Conservation (phyloP, 768 basidiomycete genomes). For the Podaxis sp. region DNA sequence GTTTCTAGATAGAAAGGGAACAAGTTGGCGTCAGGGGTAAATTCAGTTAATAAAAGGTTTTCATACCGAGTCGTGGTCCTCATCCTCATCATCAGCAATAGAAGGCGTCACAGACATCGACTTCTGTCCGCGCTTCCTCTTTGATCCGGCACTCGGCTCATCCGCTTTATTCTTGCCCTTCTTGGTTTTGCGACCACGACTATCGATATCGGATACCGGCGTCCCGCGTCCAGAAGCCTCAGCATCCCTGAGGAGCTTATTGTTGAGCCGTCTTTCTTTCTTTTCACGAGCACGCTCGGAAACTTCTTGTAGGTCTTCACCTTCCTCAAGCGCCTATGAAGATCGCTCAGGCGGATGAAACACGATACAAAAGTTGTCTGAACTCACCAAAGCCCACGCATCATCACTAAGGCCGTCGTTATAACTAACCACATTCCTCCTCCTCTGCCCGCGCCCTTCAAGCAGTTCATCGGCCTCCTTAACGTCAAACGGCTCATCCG, state of each 20-base stretch:
- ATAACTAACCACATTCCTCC: constrained; percentile 83
- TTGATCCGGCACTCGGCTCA: constrained; percentile 51
- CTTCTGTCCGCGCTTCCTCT: constrained; percentile 76
- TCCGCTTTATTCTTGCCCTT: constrained; percentile 64
- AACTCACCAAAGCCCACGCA: constrained; percentile 80
- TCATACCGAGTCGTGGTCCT: constrained; percentile 66
- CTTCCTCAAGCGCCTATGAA: constrained; percentile 70
- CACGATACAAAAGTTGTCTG: background rate
- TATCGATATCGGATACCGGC: constrained; percentile 61
- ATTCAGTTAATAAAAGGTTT: background rate
- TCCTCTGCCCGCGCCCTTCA: constrained; percentile 84
- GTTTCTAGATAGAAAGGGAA: constrained; percentile 54
- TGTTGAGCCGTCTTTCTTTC: constrained; percentile 61
- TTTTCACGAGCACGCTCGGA: constrained; percentile 62
- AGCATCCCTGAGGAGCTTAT: constrained; percentile 55
- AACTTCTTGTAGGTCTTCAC: constrained; percentile 76
- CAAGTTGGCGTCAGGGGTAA: constrained; percentile 1
- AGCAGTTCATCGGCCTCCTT: constrained; percentile 59
- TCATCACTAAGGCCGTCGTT: constrained; percentile 94
- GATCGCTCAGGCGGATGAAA: background rate
- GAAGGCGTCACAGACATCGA: constrained; percentile 78
- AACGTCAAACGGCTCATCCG: constrained; percentile 73
- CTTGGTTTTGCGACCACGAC: constrained; percentile 60
- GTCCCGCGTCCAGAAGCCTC: constrained; percentile 65
- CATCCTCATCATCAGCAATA: constrained; percentile 76